Evolutionary conservation across 768 basidiomycete species (phyloP).

Genomic region (Psilocybe subaeruginosa): DNA sequence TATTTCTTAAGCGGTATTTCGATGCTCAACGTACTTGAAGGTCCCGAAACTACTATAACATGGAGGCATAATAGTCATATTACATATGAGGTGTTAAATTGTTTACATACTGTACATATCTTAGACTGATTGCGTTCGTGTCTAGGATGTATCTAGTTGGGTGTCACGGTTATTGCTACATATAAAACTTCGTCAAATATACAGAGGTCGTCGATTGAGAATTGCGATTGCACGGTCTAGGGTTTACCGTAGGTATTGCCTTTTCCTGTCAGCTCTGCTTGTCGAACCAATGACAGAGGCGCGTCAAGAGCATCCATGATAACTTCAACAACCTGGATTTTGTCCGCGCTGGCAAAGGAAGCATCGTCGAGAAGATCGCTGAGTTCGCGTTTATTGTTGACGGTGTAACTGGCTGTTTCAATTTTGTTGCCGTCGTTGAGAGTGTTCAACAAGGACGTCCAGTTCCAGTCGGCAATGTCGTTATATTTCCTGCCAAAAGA

Average conservation of each 20-base stretch:
- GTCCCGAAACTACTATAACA: too few relatives aligned
- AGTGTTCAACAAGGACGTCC: conserved; percentile 63
- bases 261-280: conserved; percentile 57
- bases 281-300: conserved; percentile 60
- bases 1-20: too few relatives aligned
- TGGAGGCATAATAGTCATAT: too few relatives aligned
- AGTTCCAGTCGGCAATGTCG: conserved; percentile 83
- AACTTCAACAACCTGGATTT: conserved; percentile 82
- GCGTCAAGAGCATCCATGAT: conserved; percentile 76
- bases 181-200: too few relatives aligned
- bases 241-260: conserved; percentile 44
- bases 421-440: conserved; percentile 51
- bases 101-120: too few relatives aligned
- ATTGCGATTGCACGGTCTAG: not conserved
- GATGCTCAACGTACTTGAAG: too few relatives aligned
- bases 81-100: too few relatives aligned
- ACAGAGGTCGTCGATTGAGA: not conserved
- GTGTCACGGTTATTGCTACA: too few relatives aligned
- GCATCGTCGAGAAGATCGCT: conserved; percentile 64
- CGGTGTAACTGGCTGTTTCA: conserved; percentile 58
- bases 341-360: conserved; percentile 62
- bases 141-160: too few relatives aligned
- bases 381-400: conserved; percentile 69
- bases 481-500: conserved; percentile 69
- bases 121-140: too few relatives aligned